A percentile compares a stretch with the other conserved stretches of the same genome.
Conservation (phyloP, 2,329 filamentous ascomycete genomes). For the Rachicladosporium sp. region DNA sequence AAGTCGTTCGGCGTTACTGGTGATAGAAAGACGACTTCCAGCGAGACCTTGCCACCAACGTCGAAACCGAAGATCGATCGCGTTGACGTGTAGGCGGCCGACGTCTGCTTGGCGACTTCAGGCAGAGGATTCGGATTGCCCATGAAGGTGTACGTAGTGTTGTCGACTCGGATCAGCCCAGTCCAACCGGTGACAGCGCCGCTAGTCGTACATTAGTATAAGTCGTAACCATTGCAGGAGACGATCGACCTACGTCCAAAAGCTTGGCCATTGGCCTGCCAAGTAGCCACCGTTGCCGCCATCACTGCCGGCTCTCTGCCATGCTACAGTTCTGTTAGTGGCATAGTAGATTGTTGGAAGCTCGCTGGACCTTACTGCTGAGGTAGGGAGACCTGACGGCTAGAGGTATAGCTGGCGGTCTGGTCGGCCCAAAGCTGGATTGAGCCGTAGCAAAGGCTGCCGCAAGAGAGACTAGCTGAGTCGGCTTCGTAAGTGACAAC, state of each 20-base stretch:
- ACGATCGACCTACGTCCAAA: slow-evolving; percentile 34
- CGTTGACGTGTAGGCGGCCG: slow-evolving; percentile 60
- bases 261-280: slow-evolving; percentile 55
- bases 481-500: slow-evolving; percentile 10
- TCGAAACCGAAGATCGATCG: slow-evolving; percentile 57
- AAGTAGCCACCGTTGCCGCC: slow-evolving; percentile 54
- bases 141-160: slow-evolving; percentile 54
- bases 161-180: slow-evolving; percentile 58
- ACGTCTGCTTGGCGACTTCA: slow-evolving; percentile 45
- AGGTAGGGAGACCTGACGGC: slow-evolving; percentile 33
- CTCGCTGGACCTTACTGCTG: slow-evolving; percentile 29
- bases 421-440: slow-evolving; percentile 14
- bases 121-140: slow-evolving; percentile 38
- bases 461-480: slow-evolving; percentile 5
- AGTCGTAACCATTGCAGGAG: slow-evolving; percentile 1
- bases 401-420: slow-evolving; percentile 32
- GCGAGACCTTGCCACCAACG: slow-evolving; percentile 46
- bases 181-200: slow-evolving; percentile 52
- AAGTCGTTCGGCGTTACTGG: slow-evolving; percentile 58
- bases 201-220: slow-evolving; percentile 2
- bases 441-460: slow-evolving; percentile 5
- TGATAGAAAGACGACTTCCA: slow-evolving; percentile 60
- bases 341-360: not conserved
- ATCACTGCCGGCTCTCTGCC: slow-evolving; percentile 39
- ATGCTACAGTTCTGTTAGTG: slow-evolving; percentile 1